Conservation (phyloP, 2,329 filamentous ascomycete genomes). For the Magnaporthales sp. region DNA sequence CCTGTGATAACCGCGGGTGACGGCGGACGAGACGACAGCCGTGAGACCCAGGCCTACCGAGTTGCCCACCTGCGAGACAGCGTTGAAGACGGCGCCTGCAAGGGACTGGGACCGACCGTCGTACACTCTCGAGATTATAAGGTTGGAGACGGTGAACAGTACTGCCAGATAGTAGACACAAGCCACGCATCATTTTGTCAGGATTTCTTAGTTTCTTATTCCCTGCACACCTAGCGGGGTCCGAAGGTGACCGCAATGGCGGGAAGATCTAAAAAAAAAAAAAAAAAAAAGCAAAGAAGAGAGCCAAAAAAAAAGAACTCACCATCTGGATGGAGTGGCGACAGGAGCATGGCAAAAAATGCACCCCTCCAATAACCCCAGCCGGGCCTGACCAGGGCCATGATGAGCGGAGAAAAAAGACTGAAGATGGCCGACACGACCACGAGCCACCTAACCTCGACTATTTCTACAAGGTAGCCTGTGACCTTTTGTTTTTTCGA, state of each 20-base stretch:
- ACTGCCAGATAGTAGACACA: background rate
- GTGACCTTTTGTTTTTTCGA: slow-evolving; percentile 16
- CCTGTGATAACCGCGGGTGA: background rate
- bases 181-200: too few relatives aligned
- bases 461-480: slow-evolving; percentile 29
- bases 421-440: background rate
- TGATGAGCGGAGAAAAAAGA: background rate
- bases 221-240: too few relatives aligned
- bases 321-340: background rate
- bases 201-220: background rate
- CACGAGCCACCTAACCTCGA: slow-evolving; percentile 9
- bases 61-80: background rate
- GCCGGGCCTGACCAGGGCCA: background rate
- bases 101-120: background rate
- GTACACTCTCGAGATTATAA: background rate
- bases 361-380: slow-evolving; percentile 1
- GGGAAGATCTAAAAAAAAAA: background rate
- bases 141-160: background rate
- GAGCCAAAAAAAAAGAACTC: background rate
- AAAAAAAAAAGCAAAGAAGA: background rate
- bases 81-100: background rate
- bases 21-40: background rate
- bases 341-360: slow-evolving; percentile 1
- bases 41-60: background rate
- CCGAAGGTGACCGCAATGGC: too few relatives aligned